phyloP scores from a whole-genome alignment of 1,284 basidiomycete species.

The Ganoderma sp. region DNA sequence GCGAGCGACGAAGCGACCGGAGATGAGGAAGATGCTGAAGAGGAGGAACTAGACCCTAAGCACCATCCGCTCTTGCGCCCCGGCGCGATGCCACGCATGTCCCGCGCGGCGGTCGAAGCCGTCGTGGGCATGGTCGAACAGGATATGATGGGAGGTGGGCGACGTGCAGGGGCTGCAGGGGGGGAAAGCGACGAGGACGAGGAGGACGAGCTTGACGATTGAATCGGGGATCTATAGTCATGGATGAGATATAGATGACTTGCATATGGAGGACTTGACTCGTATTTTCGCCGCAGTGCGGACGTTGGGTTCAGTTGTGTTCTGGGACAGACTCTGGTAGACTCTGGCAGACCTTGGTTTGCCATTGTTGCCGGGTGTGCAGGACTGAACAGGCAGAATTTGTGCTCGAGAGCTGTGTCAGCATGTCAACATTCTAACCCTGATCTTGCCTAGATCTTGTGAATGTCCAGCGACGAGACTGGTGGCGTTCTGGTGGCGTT shows the following conservation, averaged over 20 bases:
- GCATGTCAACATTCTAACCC: neutral
- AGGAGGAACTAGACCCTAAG: slow-evolving; percentile 55
- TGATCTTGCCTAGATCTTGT: neutral
- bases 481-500: neutral
- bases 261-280: neutral
- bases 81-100: slow-evolving; percentile 71
- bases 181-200: slow-evolving; percentile 18
- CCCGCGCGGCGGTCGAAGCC: slow-evolving; percentile 66
- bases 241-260: neutral
- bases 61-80: slow-evolving; percentile 68
- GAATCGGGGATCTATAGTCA: neutral
- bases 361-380: too few species aligned
- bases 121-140: slow-evolving; percentile 64
- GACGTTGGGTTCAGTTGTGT: too few species aligned
- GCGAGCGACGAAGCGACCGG: slow-evolving; percentile 33
- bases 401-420: neutral
- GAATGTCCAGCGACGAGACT: too few species aligned
- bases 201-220: slow-evolving; percentile 21
- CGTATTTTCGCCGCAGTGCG: too few species aligned
- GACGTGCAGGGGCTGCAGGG: neutral
- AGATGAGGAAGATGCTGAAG: slow-evolving; percentile 38
- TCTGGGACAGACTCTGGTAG: too few species aligned
- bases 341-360: too few species aligned
- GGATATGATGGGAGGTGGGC: slow-evolving; percentile 32
- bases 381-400: too few species aligned